Evolutionary conservation across 2,329 filamentous ascomycete genomes (phyloP).

Genomic region (Fusarium metavorans): DNA sequence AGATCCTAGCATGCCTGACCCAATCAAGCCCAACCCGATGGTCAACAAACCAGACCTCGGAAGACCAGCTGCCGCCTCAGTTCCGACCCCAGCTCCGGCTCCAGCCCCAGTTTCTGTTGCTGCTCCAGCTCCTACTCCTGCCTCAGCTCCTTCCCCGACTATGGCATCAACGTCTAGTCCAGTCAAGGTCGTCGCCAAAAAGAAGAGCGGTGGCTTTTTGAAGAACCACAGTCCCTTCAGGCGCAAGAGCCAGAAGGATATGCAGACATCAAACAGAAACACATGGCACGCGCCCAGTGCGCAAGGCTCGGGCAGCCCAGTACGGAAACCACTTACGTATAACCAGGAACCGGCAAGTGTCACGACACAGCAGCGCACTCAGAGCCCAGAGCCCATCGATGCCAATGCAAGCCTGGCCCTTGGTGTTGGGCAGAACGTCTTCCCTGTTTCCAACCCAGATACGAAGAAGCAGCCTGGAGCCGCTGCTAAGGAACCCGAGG

Average conservation of each 20-base stretch:
- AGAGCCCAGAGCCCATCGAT: conserved; percentile 88
- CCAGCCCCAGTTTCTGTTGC: not conserved
- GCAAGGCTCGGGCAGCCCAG: conserved; percentile 45
- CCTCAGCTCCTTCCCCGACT: not conserved
- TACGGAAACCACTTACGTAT: conserved; percentile 56
- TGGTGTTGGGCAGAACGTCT: conserved; percentile 95
- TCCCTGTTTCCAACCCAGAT: conserved; percentile 87
- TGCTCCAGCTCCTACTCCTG: not conserved
- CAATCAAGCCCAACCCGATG: not conserved
- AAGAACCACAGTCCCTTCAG: conserved; percentile 93
- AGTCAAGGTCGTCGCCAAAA: conserved; percentile 76
- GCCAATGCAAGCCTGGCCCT: conserved; percentile 92
- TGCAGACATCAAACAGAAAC: conserved; percentile 63
- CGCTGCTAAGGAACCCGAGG: conserved; percentile 62
- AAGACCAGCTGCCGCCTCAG: not conserved
- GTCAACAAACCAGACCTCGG: not conserved
- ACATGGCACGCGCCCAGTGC: conserved; percentile 66
- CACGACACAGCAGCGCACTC: conserved; percentile 57
- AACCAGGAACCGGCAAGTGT: conserved; percentile 53
- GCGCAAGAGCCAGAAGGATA: conserved; percentile 87
- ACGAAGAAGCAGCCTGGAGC: conserved; percentile 55
- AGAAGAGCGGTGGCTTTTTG: conserved; percentile 89
- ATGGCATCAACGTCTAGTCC: conserved; percentile 52
- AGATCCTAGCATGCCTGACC: conserved; percentile 47
- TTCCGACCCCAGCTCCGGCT: not conserved